Evolutionary conservation across 163 green algal species (phyloP).

Genomic region (Chlamydomonas reinhardtii): DNA sequence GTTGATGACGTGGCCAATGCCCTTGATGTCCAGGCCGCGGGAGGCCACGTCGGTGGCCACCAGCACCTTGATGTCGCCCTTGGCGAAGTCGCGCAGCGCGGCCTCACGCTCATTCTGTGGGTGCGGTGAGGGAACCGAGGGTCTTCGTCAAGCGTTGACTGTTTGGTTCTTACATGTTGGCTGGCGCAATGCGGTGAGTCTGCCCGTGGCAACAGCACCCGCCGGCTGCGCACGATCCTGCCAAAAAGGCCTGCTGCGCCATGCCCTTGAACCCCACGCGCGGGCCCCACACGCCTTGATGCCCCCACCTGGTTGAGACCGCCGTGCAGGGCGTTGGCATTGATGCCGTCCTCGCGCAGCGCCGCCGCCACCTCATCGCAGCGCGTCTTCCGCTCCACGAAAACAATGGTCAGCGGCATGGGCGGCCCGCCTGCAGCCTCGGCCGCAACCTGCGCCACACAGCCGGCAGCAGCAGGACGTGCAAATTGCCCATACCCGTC

Average conservation of each 20-base stretch:
- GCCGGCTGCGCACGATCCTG: no score
- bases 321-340: conserved; percentile 82
- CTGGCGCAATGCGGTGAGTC: no score
- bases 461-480: no score
- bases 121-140: not conserved
- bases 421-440: conserved; percentile 56
- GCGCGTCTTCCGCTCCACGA: conserved; percentile 89
- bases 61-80: conserved; percentile 67
- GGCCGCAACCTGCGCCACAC: conserved; percentile 18
- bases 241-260: no score
- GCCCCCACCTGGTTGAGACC: conserved; percentile 74
- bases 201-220: no score
- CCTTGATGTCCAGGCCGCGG: conserved; percentile 93
- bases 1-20: conserved; percentile 93
- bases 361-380: conserved; percentile 78
- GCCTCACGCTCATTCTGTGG: conserved; percentile 63
- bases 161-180: no score
- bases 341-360: conserved; percentile 75
- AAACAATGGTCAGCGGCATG: conserved; percentile 91
- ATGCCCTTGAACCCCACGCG: no score
- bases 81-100: conserved; percentile 65
- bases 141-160: no score
- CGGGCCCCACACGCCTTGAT: no score
- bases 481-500: no score
- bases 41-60: conserved; percentile 88